Percentiles rank a stretch among this genome's conserved stretches.
phyloP scores from a whole-genome alignment of 768 basidiomycete species.

The Lactifluus piperatus region DNA sequence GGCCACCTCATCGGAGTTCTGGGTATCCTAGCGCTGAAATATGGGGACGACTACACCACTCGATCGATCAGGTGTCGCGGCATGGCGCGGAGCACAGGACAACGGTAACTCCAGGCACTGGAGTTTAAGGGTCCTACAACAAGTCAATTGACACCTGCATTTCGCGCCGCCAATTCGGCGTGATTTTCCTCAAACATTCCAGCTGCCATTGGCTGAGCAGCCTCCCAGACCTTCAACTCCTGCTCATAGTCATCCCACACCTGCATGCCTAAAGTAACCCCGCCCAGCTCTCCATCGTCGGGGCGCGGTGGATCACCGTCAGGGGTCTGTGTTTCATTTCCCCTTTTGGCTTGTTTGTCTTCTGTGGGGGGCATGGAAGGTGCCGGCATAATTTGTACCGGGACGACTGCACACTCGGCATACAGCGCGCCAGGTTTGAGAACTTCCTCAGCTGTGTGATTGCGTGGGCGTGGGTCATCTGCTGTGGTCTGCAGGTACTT shows the following conservation, averaged over 20 bases:
- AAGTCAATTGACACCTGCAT: not conserved
- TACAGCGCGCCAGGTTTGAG: constrained; percentile 74
- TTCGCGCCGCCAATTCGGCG: not conserved
- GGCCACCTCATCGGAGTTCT: too few relatives aligned
- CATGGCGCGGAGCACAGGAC: not conserved
- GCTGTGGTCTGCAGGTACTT: constrained; percentile 37
- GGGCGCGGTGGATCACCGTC: constrained; percentile 29
- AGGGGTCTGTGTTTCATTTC: constrained; percentile 23
- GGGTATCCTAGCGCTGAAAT: too few relatives aligned
- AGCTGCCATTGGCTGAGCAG: not conserved
- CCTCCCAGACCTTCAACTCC: constrained; percentile 60
- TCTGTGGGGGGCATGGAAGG: constrained; percentile 17
- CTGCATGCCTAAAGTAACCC: constrained; percentile 53
- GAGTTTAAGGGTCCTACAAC: not conserved
- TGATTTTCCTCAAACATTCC: not conserved
- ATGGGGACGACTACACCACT: too few relatives aligned
- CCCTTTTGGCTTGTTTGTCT: constrained; percentile 22
- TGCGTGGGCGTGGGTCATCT: constrained; percentile 12
- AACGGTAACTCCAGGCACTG: not conserved
- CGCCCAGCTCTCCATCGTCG: constrained; percentile 66
- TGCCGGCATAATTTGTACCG: constrained; percentile 19
- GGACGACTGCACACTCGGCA: constrained; percentile 62
- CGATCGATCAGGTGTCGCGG: too few relatives aligned
- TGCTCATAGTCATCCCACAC: constrained; percentile 75
- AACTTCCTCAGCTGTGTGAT: constrained; percentile 40